Conservation (phyloP, 768 basidiomycete species). For the Tephrocybe sp. region DNA sequence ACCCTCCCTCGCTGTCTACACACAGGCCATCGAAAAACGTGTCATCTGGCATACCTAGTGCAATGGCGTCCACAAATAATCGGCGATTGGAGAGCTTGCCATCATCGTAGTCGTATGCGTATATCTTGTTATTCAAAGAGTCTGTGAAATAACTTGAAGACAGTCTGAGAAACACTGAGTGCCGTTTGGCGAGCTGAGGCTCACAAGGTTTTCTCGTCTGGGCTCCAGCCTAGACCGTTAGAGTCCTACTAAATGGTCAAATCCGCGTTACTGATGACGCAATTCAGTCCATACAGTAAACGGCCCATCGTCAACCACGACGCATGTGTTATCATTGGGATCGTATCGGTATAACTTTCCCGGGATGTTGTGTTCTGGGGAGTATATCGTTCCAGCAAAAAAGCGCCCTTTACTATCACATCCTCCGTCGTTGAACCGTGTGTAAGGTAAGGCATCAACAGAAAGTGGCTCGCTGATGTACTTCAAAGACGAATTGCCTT, state of each 20-base stretch:
- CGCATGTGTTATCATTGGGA: conserved; percentile 45
- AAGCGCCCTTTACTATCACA: conserved; percentile 66
- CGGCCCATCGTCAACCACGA: conserved; percentile 58
- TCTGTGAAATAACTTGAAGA: conserved; percentile 67
- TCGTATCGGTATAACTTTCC: conserved; percentile 63
- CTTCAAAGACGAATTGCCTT: conserved; percentile 38
- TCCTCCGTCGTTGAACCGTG: conserved; percentile 71
- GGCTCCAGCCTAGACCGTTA: conserved; percentile 67
- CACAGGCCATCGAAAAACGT: conserved; percentile 69
- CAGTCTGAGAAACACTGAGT: conserved; percentile 6
- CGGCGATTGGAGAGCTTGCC: conserved; percentile 59
- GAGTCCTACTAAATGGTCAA: conserved; percentile 43
- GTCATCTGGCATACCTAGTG: conserved; percentile 47
- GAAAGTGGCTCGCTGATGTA: conserved; percentile 56
- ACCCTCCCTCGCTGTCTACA: conserved; percentile 58
- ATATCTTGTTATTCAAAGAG: conserved; percentile 63
- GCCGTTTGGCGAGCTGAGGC: conserved; percentile 14
- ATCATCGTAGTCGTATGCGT: conserved; percentile 63
- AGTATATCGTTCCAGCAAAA: conserved; percentile 64
- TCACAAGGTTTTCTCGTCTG: conserved; percentile 61
- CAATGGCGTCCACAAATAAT: conserved; percentile 55
- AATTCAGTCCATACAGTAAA: conserved; percentile 50
- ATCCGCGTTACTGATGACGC: conserved; percentile 8
- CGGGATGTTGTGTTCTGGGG: conserved; percentile 46
- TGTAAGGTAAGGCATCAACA: conserved; percentile 37